phyloP scores from a whole-genome alignment of 805 yeast genomes.

The Candida golubevii region DNA sequence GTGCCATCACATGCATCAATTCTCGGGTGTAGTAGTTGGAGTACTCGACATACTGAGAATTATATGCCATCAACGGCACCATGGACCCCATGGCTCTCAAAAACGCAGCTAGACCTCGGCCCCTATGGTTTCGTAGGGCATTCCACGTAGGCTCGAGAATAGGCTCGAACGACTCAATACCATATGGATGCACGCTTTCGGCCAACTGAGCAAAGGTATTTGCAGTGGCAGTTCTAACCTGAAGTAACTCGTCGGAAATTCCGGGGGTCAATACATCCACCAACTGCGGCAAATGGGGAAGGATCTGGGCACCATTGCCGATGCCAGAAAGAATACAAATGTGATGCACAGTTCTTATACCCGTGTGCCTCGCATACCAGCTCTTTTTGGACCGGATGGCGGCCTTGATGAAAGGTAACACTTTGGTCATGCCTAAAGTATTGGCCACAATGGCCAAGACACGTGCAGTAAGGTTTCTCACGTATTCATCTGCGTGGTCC shows the following conservation, averaged over 20 bases:
- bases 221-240: slow-evolving; percentile 68
- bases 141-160: slow-evolving; percentile 75
- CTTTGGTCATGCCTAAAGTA: slow-evolving; percentile 65
- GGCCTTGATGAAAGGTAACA: slow-evolving; percentile 79
- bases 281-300: slow-evolving; percentile 68
- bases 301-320: slow-evolving; percentile 46
- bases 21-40: slow-evolving; percentile 75
- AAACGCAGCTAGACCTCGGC: slow-evolving; percentile 71
- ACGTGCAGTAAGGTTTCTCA: slow-evolving; percentile 70
- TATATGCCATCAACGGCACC: slow-evolving; percentile 75
- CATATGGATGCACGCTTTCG: slow-evolving; percentile 79
- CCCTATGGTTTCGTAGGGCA: slow-evolving; percentile 74
- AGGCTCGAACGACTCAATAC: slow-evolving; percentile 79
- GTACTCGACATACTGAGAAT: slow-evolving; percentile 54
- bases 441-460: slow-evolving; percentile 81
- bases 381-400: slow-evolving; percentile 71
- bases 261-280: slow-evolving; percentile 58
- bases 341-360: slow-evolving; percentile 72
- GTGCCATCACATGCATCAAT: slow-evolving; percentile 56
- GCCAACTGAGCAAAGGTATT: slow-evolving; percentile 71
- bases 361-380: slow-evolving; percentile 83
- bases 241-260: slow-evolving; percentile 61
- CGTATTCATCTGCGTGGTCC: slow-evolving; percentile 76
- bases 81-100: slow-evolving; percentile 73
- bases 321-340: slow-evolving; percentile 60